Evolutionary conservation across 2,329 filamentous ascomycete genomes (phyloP), one percentile per base, ranked within the genome.

Genomic region (Furcasterigmium sp.): DNA sequence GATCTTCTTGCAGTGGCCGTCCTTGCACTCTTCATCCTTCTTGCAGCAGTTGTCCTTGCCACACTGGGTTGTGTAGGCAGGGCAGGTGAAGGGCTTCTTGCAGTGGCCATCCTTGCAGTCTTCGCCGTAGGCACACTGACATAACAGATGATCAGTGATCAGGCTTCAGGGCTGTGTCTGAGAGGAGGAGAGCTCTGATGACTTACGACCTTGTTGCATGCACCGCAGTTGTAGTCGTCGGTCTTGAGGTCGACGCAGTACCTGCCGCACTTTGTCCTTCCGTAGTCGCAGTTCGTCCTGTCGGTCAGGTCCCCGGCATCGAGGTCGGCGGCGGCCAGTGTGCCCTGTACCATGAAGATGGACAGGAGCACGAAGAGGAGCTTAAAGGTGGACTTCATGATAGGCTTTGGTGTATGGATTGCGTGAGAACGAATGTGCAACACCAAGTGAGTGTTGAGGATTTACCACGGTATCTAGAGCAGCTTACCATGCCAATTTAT

Each of bases 281-380:
- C 32, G 14, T 32, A n/a, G n/a, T 7, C n/a, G 32, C n/a, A 35
- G 15, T 18, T 11, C 7, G 13, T n/a, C 26, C n/a, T 29, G 29
- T 32, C 18, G n/a, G n/a, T 35, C 14, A 19, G 26, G 18, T n/a
- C 38, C 10, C 38, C n/a, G 3, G 17, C 15, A 8, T 39, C 28
- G 11, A 40, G 9, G 13, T 3, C 17, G 8, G 17, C 26, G 20
- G 26, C 38, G 19, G 26, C 38, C 6, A 40, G 18, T 15, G 28
- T 14, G 26, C 38, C 38, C 26, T 40, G 38, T 32, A 40, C 38
- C 38, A 40, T 40, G 18, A 40, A 40, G 13, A 40, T 40, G 38
- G 38, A 40, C 38, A 40, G 38, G 17, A 34, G 38, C 26, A 32
- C 28, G 14, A 40, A 8, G 26, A 40, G 15, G 15, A 40, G 18